Conservation (phyloP, 2,329 filamentous ascomycete genomes). For the Xylaria hypoxylon region DNA sequence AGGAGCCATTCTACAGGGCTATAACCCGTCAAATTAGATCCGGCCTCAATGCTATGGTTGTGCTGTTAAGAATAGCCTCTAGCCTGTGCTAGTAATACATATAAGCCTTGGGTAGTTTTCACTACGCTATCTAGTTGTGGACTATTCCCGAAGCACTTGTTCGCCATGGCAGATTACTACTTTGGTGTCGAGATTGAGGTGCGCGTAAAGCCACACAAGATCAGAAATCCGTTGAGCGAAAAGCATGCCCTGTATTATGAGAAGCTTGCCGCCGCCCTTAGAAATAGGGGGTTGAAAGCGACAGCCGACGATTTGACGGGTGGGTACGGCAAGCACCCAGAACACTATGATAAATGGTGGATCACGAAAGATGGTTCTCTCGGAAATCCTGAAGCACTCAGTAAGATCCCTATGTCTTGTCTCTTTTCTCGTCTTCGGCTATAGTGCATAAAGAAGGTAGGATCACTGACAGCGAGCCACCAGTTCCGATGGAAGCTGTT, state of each 20-base stretch:
- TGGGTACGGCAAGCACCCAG: not conserved
- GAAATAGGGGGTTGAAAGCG: constrained; percentile 4
- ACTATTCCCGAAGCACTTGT: not conserved
- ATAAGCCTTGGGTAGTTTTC: not conserved
- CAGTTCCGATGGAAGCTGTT: constrained; percentile 21
- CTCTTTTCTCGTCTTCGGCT: not conserved
- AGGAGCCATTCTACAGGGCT: too few relatives aligned
- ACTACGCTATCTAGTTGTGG: not conserved
- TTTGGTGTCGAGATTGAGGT: constrained; percentile 20
- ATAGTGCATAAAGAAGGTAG: not conserved
- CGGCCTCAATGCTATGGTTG: not conserved
- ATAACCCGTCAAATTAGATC: not conserved
- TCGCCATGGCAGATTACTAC: constrained; percentile 6
- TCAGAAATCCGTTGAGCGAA: constrained; percentile 12
- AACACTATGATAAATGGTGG: constrained; percentile 16
- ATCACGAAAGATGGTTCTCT: constrained; percentile 14
- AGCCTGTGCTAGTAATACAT: not conserved
- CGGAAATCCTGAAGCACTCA: not conserved
- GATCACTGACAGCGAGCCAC: not conserved
- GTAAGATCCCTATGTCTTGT: constrained; percentile 5
- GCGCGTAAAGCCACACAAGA: constrained; percentile 10
- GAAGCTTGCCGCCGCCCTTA: constrained; percentile 17
- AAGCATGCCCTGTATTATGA: constrained; percentile 18
- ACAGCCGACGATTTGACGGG: not conserved
- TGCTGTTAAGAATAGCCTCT: not conserved